Base-by-base conservation (phyloP, 164 flowering plant species). In the Amborella trichopoda region DNA sequence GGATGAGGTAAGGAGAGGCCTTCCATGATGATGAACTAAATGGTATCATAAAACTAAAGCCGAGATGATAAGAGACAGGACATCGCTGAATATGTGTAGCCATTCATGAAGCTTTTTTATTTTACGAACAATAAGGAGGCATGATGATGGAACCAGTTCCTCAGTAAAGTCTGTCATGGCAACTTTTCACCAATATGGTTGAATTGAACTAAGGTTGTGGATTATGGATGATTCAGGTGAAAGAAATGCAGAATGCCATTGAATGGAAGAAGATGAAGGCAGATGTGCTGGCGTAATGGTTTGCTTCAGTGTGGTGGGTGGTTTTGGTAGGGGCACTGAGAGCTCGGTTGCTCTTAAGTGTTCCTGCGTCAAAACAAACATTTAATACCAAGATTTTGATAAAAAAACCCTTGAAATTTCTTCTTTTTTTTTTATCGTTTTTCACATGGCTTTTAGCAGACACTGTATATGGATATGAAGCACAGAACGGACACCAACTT, bases 321-420 rank as follows among this genome's bases (percentile, higher is more conserved):
- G 59, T 49, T 63, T 32, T 62, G 76, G 50, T 65, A 68, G 76
- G 76, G 77, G 69, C 66, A 63, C 70, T 64, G 55, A 68, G 74
- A 74, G 70, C 75, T 73, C 67, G 64, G 50, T 62, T 65, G 71
- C 73, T 80, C 25, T 60, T 67, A 61, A 80, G 49, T 52, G 70
- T 70, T 79, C 97, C 95, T 85, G 94, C 94, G 84, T 72, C 76
- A 85, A 90, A 83, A 76, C 53, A 85, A 84, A 76, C 71, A 77
- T 81, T 80, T 75, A 77, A 74, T 59, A 65, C 46, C 66, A 60
- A 68, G 55, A 36, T 60, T 58, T 40, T 50, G 52, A 6, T 50
- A 40, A 55, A 38, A 58, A 58, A 53, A 46, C 32, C 13, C 34
- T 30, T 6, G 34, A 30, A 19, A 70, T n/a, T n/a, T n/a, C n/a